phyloP scores from a whole-genome alignment of 306 rosid genomes.

The Argentina anserina region DNA sequence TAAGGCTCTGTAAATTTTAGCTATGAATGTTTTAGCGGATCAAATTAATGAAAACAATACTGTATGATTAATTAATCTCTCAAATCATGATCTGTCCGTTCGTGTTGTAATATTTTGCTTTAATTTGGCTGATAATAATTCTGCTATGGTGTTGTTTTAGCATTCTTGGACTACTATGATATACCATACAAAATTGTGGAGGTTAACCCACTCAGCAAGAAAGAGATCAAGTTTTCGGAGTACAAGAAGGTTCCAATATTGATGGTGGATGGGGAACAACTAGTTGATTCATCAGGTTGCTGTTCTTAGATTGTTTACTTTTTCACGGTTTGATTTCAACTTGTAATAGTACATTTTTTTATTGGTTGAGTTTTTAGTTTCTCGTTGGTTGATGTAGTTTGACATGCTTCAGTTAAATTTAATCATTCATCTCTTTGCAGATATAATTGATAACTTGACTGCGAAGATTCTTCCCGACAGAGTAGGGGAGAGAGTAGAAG shows the following conservation, averaged over 20 bases:
- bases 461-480: conserved; percentile 43
- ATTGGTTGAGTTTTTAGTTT: not conserved
- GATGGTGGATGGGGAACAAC: conserved; percentile 86
- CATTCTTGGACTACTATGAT: conserved; percentile 84
- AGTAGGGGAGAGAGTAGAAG: conserved; percentile 28
- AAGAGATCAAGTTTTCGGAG: conserved; percentile 94
- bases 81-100: not conserved
- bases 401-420: conserved; percentile 4
- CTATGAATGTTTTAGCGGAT: no score
- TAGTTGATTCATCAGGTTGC: conserved; percentile 94
- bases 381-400: not conserved
- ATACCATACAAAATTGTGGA: conserved; percentile 89
- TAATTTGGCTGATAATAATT: conserved; percentile 15
- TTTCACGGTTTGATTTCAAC: not conserved
- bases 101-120: not conserved
- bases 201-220: conserved; percentile 92
- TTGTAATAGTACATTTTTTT: not conserved
- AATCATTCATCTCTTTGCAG: conserved; percentile 37
- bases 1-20: not conserved
- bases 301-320: conserved; percentile 13
- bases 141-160: conserved; percentile 41
- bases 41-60: no score
- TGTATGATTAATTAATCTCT: not conserved
- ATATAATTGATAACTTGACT: conserved; percentile 65
- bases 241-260: conserved; percentile 94